Evolutionary conservation across 768 basidiomycete species (phyloP), one percentile per base, ranked within the genome.

Genomic region (Leccinum incarnatum): DNA sequence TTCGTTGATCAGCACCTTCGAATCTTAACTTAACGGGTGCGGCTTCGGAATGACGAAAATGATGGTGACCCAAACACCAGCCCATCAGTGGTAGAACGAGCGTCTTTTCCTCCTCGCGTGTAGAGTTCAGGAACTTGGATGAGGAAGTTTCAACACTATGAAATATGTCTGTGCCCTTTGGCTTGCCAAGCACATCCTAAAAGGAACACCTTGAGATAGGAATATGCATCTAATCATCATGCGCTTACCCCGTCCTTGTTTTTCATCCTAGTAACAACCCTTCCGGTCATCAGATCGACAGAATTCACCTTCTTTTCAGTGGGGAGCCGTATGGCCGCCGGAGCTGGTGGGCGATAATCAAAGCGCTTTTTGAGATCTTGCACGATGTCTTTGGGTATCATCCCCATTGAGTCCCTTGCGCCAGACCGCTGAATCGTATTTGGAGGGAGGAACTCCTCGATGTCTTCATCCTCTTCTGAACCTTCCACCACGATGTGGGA

Each of bases 71-170:
- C 5, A 75, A 57, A 53, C 61, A 73, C 67, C 65, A 73, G 5
- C 70, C 74, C 9, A 46, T 14, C 34, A 73, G 54, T 37, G 72
- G 73, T 2, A 71, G 53, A 42, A 15, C 59, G 6, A 7, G 37
- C 0, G 2, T 40, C 2, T 15, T 54, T 30, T 65, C 63, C 36
- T 32, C 63, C 46, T 56, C 57, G 5, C 58, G 65, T 14, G 34
- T 0, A 30, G 69, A 57, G 48, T 72, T 64, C 21, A 52, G 7
- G 27, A 75, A 62, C 19, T 60, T 56, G 30, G 72, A 70, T 2
- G 72, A 70, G 15, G 70, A 75, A 10, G 67, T 74, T 42, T 62
- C 65, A 12, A 75, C 46, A 12, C 5, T 47, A 57, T 75, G 73
- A n/a, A 30, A 23, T 0, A 19, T 1, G 6, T 25, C 25, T 10